Base-by-base conservation (phyloP, 176 grass and related monocot genomes). In the Ampelocalamus luodianensis region DNA sequence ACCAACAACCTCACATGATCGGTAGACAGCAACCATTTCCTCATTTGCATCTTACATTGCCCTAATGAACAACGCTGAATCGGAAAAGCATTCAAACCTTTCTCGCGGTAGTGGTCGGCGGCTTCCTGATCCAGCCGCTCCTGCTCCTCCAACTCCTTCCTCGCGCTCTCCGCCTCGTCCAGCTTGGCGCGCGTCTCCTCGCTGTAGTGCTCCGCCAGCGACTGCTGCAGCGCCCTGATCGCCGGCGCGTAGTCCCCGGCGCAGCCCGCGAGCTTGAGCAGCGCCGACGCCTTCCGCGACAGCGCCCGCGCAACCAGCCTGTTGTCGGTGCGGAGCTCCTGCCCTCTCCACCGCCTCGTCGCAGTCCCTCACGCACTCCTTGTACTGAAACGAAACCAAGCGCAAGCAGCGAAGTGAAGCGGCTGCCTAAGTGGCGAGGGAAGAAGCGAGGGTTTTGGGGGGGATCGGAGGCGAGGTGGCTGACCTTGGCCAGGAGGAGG, bases 331-430 rank as follows among this genome's bases (percentile, higher is more conserved):
- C 48, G 72, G 45, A 93, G 76, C 29, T 90, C 88, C 85, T 50
- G 20, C 88, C 85, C 15, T 62, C 77, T 82, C 53, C 73, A 87
- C 88, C 20, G 91, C 91, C 63, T 85, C 79, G 39, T 93, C 88
- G 85, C 88, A 90, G 61, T 93, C 91, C 78, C 70, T 85, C 74
- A 79, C 72, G 79, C 91, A 92, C 16, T 90, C 85, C 38, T 48
- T 80, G 65, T 85, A 85, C 88, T 93, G 77, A 22, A 86, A 78
- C 8, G 1, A 38, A 4, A 4, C 39, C 37, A 46, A 36, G 0
- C 4, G 79, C 48, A 24, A 72, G 42, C 9, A 1, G 22, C 24
- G 34, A 42, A 22, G 65, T 36, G 37, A 29, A 40, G 4, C 18
- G 32, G 3, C 65, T 0, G 11, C 24, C 48, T 24, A 34, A 12